A percentile compares a stretch with the other conserved stretches of the same genome.
Evolutionary conservation across 176 grass and related monocot genomes (phyloP).

Genomic region (Zoysia japonica): DNA sequence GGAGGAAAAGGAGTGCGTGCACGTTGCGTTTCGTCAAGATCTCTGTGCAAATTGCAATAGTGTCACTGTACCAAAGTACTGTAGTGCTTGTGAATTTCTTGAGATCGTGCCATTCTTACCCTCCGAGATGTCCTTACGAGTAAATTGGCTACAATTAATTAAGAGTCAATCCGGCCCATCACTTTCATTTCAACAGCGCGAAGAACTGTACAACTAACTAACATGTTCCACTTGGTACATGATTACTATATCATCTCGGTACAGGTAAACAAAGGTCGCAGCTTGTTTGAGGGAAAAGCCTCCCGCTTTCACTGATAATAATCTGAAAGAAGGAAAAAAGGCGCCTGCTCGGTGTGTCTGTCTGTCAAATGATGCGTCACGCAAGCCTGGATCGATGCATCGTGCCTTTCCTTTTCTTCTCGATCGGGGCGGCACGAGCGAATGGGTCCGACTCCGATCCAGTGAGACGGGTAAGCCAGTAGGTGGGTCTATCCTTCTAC

Average conservation of each 20-base stretch:
- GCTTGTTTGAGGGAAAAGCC: constrained; percentile 38
- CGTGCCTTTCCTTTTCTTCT: neutral
- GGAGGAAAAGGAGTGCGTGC: neutral
- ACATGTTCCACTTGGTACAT: neutral
- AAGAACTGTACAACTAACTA: no score
- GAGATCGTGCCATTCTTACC: neutral
- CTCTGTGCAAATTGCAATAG: neutral
- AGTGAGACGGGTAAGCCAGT: no score
- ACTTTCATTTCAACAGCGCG: no score
- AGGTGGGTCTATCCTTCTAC: no score
- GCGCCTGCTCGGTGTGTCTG: neutral
- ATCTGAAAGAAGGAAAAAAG: constrained; percentile 10
- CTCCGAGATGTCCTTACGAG: no score
- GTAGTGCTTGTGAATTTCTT: neutral
- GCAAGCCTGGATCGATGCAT: constrained; percentile 7
- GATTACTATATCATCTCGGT: neutral
- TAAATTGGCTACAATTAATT: no score
- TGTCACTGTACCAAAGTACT: neutral
- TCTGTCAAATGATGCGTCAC: constrained; percentile 38
- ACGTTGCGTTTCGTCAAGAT: constrained; percentile 4
- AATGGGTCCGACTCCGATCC: no score
- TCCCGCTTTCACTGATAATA: constrained; percentile 28
- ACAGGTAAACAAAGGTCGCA: constrained; percentile 27
- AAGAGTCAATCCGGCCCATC: no score
- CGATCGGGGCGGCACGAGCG: neutral